Conservation (phyloP, 306 rosid species). For the Senna siamea region DNA sequence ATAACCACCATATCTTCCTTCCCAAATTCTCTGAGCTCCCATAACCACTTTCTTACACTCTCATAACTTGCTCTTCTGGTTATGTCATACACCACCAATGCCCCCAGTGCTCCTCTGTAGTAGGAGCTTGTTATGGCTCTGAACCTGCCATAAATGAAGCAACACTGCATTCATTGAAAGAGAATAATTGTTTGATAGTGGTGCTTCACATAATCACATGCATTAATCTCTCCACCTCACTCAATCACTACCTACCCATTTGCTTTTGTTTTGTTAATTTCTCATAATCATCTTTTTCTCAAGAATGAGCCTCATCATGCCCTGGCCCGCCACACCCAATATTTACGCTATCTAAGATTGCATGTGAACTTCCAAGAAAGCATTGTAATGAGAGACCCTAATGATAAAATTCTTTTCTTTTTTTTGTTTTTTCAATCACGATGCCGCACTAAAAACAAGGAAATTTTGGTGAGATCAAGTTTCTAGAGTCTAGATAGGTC, state of each 20-base stretch:
- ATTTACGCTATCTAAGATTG: slow-evolving; percentile 45
- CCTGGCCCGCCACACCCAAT: slow-evolving; percentile 42
- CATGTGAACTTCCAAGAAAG: slow-evolving; percentile 24
- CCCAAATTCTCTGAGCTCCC: slow-evolving; percentile 76
- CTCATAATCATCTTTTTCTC: slow-evolving; percentile 31
- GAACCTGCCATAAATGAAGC: slow-evolving; percentile 72
- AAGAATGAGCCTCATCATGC: neutral
- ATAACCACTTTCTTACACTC: slow-evolving; percentile 67
- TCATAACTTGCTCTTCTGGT: slow-evolving; percentile 60
- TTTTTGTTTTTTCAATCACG: too few species aligned
- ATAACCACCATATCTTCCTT: slow-evolving; percentile 75
- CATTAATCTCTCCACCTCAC: slow-evolving; percentile 20
- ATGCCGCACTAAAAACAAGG: too few species aligned
- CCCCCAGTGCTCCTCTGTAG: slow-evolving; percentile 89
- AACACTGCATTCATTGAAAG: too few species aligned
- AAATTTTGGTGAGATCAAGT: slow-evolving; percentile 42
- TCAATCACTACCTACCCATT: slow-evolving; percentile 31
- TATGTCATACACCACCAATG: slow-evolving; percentile 82
- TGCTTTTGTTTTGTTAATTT: neutral
- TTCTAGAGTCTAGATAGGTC: too few species aligned
- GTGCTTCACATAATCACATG: slow-evolving; percentile 15
- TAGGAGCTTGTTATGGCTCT: slow-evolving; percentile 96
- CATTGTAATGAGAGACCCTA: slow-evolving; percentile 1
- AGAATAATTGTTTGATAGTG: slow-evolving; percentile 4
- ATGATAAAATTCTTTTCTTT: neutral